Evolutionary conservation across 495 filamentous ascomycete genomes (phyloP).

Genomic region (Staphylotrichum tortipilum): DNA sequence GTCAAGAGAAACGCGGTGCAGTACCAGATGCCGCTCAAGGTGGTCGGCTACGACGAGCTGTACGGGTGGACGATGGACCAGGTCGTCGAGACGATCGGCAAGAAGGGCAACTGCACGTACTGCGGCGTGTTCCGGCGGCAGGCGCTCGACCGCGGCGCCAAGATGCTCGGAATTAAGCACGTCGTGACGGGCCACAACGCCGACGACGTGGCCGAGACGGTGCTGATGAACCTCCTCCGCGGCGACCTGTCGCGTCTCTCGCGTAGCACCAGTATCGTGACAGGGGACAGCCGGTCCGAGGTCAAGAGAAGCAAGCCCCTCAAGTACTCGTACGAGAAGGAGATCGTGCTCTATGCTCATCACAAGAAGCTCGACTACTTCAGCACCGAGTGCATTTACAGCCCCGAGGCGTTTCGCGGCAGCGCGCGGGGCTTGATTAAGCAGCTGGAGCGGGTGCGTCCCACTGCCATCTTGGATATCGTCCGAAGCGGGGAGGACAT

Average conservation of each 20-base stretch:
- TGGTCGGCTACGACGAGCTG: slow-evolving; percentile 86
- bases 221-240: slow-evolving; percentile 91
- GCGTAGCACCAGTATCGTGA: slow-evolving; percentile 87
- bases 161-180: slow-evolving; percentile 77
- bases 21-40: slow-evolving; percentile 81
- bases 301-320: slow-evolving; percentile 91
- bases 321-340: slow-evolving; percentile 98
- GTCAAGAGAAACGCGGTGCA: slow-evolving; percentile 89
- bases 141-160: slow-evolving; percentile 86
- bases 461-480: slow-evolving; percentile 89
- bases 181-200: slow-evolving; percentile 98
- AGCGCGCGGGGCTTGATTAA: slow-evolving; percentile 89
- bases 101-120: slow-evolving; percentile 98
- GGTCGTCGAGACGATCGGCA: slow-evolving; percentile 88
- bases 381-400: slow-evolving; percentile 96
- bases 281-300: slow-evolving; percentile 60
- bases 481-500: slow-evolving; percentile 95
- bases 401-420: slow-evolving; percentile 93
- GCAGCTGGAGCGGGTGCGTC: slow-evolving; percentile 83
- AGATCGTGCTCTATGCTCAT: slow-evolving; percentile 94
- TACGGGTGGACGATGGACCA: slow-evolving; percentile 99
- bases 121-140: slow-evolving; percentile 95
- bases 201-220: slow-evolving; percentile 96
- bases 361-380: slow-evolving; percentile 97
- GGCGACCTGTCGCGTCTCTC: slow-evolving; percentile 84